Conservation (phyloP, 805 yeast species). For the Saturnispora silvae region DNA sequence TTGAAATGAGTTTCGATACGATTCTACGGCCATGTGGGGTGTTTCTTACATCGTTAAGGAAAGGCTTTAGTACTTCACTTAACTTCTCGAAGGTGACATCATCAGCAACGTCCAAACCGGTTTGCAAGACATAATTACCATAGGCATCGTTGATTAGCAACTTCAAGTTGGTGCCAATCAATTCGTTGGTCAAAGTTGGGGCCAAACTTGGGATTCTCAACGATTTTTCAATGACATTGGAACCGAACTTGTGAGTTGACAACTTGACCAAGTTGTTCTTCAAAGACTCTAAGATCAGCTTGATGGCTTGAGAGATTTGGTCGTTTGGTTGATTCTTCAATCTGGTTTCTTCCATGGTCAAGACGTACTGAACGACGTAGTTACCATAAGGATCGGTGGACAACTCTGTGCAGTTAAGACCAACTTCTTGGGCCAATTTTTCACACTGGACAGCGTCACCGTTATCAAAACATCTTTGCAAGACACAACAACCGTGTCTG, state of each 20-base stretch:
- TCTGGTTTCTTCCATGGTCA: slow-evolving; percentile 31
- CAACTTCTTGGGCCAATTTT: slow-evolving; percentile 56
- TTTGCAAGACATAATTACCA: slow-evolving; percentile 51
- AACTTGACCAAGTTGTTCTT: slow-evolving; percentile 25
- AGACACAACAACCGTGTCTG: slow-evolving; percentile 94
- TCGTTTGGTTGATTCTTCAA: slow-evolving; percentile 19
- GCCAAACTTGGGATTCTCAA: slow-evolving; percentile 38
- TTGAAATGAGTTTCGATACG: slow-evolving; percentile 43
- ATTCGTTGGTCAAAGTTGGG: slow-evolving; percentile 33
- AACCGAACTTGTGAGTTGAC: slow-evolving; percentile 52
- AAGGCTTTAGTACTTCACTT: slow-evolving; percentile 55
- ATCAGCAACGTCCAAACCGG: slow-evolving; percentile 46
- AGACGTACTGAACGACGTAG: slow-evolving; percentile 90
- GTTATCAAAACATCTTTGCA: slow-evolving; percentile 89
- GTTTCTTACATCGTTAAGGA: slow-evolving; percentile 66
- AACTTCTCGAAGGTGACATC: slow-evolving; percentile 42
- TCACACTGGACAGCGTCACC: slow-evolving; percentile 64
- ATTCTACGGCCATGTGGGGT: slow-evolving; percentile 97
- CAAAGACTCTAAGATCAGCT: slow-evolving; percentile 23
- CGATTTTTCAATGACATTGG: slow-evolving; percentile 49
- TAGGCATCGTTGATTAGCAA: slow-evolving; percentile 45
- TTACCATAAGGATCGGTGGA: slow-evolving; percentile 93
- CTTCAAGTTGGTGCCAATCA: slow-evolving; percentile 30
- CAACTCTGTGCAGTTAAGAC: slow-evolving; percentile 55
- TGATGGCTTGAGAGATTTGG: slow-evolving; percentile 23